These are phyloP conservation scores for Phytophthora vignae DNA, from an alignment of 352 stramenopile species.

Conservation along the genomic window DNA sequence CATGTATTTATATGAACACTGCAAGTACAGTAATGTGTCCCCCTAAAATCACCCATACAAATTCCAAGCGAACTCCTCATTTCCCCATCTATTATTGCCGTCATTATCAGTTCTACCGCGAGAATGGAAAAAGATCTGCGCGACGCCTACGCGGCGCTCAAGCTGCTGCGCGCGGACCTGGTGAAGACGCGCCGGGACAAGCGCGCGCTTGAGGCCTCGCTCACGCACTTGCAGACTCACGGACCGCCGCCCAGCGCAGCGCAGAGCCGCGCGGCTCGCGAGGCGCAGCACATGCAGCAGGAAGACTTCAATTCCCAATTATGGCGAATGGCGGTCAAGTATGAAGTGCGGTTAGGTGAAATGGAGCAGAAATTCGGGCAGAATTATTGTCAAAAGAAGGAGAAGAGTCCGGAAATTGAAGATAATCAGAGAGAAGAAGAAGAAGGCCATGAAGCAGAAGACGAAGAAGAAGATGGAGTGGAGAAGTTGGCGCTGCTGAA, in stretches of 20 bases:
- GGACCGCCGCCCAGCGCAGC: constrained; percentile 17
- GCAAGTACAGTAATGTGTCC: too few relatives aligned
- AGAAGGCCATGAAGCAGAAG: not conserved
- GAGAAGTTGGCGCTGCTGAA: constrained; percentile 31
- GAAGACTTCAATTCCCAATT: constrained; percentile 37
- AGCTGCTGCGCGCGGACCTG: constrained; percentile 54
- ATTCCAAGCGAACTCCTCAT: not conserved
- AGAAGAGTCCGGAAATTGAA: constrained; percentile 15
- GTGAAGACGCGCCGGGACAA: constrained; percentile 47
- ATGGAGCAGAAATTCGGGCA: constrained; percentile 15
- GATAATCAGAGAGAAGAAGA: constrained; percentile 24
- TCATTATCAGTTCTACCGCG: constrained; percentile 19
- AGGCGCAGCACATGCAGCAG: constrained; percentile 39
- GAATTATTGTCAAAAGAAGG: constrained; percentile 31
- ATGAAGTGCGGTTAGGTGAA: constrained; percentile 21
- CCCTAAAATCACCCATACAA: not conserved
- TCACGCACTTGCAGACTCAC: constrained; percentile 28
- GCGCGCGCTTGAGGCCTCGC: constrained; percentile 35
- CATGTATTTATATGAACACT: too few relatives aligned
- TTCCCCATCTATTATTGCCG: not conserved
- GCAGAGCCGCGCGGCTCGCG: constrained; percentile 27
- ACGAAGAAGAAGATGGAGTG: constrained; percentile 20
- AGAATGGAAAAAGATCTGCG: constrained; percentile 62
- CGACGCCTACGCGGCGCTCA: constrained; percentile 55
- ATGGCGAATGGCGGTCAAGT: constrained; percentile 18